Evolutionary conservation across 2,329 filamentous ascomycete genomes (phyloP).

Genomic region (Venturia aucupariae): DNA sequence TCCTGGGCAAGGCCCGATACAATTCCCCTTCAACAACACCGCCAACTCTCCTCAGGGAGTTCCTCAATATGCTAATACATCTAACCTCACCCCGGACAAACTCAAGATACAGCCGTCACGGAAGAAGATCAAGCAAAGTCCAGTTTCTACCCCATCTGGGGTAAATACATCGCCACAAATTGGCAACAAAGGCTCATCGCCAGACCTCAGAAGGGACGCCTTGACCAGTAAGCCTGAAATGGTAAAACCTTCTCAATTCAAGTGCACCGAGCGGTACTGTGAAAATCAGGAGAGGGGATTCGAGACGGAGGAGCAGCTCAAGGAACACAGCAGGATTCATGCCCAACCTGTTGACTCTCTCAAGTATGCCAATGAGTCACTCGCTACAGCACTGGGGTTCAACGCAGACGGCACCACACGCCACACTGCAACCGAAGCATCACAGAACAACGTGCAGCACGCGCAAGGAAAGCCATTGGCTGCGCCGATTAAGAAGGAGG

Average conservation of each 20-base stretch:
- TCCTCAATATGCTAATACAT: constrained; percentile 6
- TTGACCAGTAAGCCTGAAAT: not conserved
- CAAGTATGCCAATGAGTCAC: constrained; percentile 8
- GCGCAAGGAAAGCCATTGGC: not conserved
- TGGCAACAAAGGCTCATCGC: constrained; percentile 7
- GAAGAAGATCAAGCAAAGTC: constrained; percentile 14
- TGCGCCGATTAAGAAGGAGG: constrained; percentile 4
- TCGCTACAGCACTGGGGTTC: constrained; percentile 11
- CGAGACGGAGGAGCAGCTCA: constrained; percentile 12
- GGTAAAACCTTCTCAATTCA: constrained; percentile 11
- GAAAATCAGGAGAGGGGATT: not conserved
- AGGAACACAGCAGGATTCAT: constrained; percentile 9
- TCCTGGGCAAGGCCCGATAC: constrained; percentile 1
- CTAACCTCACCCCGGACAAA: not conserved
- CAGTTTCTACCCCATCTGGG: not conserved
- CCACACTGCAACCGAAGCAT: not conserved
- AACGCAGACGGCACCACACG: constrained; percentile 10
- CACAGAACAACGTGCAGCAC: not conserved
- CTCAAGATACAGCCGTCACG: constrained; percentile 14
- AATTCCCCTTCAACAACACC: constrained; percentile 4
- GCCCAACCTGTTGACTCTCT: constrained; percentile 5
- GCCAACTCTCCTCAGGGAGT: constrained; percentile 11
- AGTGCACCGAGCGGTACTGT: constrained; percentile 10
- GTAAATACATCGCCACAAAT: not conserved
- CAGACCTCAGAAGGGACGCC: not conserved